Base-by-base conservation (phyloP, 2,329 filamentous ascomycete species). In the Blastomyces parvus region DNA sequence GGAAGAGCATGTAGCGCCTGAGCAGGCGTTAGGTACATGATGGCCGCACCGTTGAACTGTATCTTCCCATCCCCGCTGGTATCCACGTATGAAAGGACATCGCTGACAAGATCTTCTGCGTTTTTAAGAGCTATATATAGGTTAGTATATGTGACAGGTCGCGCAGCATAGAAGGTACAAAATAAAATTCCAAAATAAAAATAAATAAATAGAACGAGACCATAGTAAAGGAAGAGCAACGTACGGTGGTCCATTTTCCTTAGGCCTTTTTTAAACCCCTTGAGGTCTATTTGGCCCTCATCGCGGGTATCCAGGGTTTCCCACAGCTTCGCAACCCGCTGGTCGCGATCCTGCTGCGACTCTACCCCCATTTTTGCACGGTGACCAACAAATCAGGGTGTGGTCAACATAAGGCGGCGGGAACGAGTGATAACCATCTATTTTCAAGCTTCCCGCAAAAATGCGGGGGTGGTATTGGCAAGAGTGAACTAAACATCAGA, bases 181-280 rank as follows among this genome's bases (percentile, higher is more conserved):
- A 38, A 33, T 14, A 25, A 59, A 59, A 42, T 25, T 30, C 33
- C n/a, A n/a, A n/a, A n/a, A n/a, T n/a, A n/a, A 40, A 57, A 38
- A 25, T n/a, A 25, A 60, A 64, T 68, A 71, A 66, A 65, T 61
- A 64, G 69, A 5, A 4, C 30, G 9, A 36, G 33, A 36, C 9
- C 33, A 36, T 9, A 1, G 33, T 36, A 40, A 50, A n/a, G 62
- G 13, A 27, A 59, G 9, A 58, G 38, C 61, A 60, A 59, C 50
- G 27, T 78, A 96, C 91, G 94, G 75, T 99, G 94, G 75, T 97
- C 92, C 71, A 97, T 91, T 76, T 87, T 89, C 74, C 82, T 86
- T 72, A 99, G 79, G 3, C 93, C 94, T 78, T 86, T 90, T 78
- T 92, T 88, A 69, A 99, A 80, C 40, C 86, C 91, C 74, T 88